Evolutionary conservation across 2,329 filamentous ascomycete genomes (phyloP).

Genomic region (Metarhizium sp.): DNA sequence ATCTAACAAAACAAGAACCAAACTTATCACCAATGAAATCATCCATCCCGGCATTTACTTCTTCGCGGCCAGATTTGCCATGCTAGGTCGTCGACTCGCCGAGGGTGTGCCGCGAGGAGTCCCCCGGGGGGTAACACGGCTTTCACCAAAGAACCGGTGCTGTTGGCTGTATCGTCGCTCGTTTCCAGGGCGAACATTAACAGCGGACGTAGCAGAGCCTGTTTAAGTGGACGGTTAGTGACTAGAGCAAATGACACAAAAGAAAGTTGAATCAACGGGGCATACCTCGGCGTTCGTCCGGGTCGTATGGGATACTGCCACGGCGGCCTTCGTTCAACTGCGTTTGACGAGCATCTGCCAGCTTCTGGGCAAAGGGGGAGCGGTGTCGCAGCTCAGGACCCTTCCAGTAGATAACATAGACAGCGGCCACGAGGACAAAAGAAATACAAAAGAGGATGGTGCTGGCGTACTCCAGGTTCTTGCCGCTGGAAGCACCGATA

Average conservation of each 20-base stretch:
- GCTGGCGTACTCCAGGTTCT: slow-evolving; percentile 48
- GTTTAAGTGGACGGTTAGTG: background rate
- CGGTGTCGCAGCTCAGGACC: slow-evolving; percentile 49
- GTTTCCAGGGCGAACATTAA: slow-evolving; percentile 10
- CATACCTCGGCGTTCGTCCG: slow-evolving; percentile 18
- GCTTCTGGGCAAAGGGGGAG: slow-evolving; percentile 56
- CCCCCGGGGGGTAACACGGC: slow-evolving; percentile 26
- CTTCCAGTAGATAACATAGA: slow-evolving; percentile 59
- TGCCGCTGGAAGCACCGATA: slow-evolving; percentile 35
- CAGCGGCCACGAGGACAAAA: slow-evolving; percentile 49
- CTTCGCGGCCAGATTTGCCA: slow-evolving; percentile 8
- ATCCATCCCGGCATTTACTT: background rate
- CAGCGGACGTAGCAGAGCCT: slow-evolving; percentile 13
- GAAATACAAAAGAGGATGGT: slow-evolving; percentile 57
- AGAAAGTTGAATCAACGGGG: background rate
- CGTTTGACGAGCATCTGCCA: slow-evolving; percentile 35
- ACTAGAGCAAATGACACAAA: background rate
- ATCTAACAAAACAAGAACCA: background rate
- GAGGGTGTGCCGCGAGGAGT: slow-evolving; percentile 28
- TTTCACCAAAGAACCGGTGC: slow-evolving; percentile 32
- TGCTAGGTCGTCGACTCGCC: slow-evolving; percentile 22
- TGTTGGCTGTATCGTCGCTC: slow-evolving; percentile 27
- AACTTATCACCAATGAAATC: background rate
- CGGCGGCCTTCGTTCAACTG: slow-evolving; percentile 18
- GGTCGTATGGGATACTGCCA: slow-evolving; percentile 17